Conservation (phyloP, 768 basidiomycete genomes). For the Phylloporus rhodoxanthus region DNA sequence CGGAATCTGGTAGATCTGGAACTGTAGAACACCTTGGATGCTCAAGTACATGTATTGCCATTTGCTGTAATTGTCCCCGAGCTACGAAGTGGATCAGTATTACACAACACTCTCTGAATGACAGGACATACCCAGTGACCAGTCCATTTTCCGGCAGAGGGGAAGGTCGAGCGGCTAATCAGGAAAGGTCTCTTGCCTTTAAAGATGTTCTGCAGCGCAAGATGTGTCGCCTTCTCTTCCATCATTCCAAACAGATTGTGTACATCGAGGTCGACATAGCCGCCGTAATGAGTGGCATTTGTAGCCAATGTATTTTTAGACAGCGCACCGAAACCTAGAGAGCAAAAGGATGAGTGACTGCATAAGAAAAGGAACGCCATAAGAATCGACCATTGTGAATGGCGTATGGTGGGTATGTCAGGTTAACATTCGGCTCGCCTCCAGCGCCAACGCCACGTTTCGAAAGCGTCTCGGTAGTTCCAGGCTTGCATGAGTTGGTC, state of each 20-base stretch:
- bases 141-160: slow-evolving; percentile 63
- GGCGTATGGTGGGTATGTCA: slow-evolving; percentile 59
- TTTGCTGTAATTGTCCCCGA: slow-evolving; percentile 72
- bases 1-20: slow-evolving; percentile 79
- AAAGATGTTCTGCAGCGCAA: slow-evolving; percentile 48
- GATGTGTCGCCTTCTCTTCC: slow-evolving; percentile 62
- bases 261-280: slow-evolving; percentile 56
- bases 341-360: background rate
- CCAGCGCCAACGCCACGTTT: slow-evolving; percentile 50
- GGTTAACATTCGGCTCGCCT: slow-evolving; percentile 39
- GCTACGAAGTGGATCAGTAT: slow-evolving; percentile 29
- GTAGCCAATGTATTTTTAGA: slow-evolving; percentile 54
- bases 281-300: slow-evolving; percentile 64
- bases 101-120: background rate
- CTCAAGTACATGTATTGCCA: slow-evolving; percentile 69
- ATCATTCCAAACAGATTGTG: slow-evolving; percentile 73
- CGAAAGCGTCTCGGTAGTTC: slow-evolving; percentile 23
- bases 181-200: slow-evolving; percentile 64
- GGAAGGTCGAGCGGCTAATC: slow-evolving; percentile 65
- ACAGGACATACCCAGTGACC: slow-evolving; percentile 55
- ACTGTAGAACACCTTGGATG: slow-evolving; percentile 82
- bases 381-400: slow-evolving; percentile 59
- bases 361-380: background rate
- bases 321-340: slow-evolving; percentile 45
- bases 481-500: slow-evolving; percentile 40